Conservation (phyloP, 208 protist species). For the Trypanosomatidae sp. region DNA sequence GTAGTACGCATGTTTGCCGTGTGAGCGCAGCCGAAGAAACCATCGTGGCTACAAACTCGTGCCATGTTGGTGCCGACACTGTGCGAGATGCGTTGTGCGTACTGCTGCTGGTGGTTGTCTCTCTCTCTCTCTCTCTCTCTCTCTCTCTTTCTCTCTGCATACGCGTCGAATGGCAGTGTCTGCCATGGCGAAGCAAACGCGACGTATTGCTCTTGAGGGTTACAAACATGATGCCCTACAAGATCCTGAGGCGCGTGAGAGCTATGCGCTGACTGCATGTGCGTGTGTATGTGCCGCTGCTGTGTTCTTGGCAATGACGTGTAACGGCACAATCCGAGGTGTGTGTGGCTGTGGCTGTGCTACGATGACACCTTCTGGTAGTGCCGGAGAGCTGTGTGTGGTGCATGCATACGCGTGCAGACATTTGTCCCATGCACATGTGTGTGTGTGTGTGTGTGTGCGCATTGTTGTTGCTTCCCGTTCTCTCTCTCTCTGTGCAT, state of each 20-base stretch:
- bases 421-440: no score
- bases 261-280: not conserved
- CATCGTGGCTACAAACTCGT: not conserved
- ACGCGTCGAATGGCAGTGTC: not conserved
- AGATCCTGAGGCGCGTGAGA: slow-evolving; percentile 40
- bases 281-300: slow-evolving; percentile 1
- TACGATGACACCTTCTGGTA: slow-evolving; percentile 38
- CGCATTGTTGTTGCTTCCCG: no score
- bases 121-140: not conserved
- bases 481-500: no score
- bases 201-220: slow-evolving; percentile 9
- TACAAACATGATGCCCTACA: slow-evolving; percentile 1
- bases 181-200: slow-evolving; percentile 3
- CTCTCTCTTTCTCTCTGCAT: slow-evolving; percentile 1
- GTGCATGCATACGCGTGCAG: no score
- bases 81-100: not conserved
- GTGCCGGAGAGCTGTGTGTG: slow-evolving; percentile 41
- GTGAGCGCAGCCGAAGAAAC: slow-evolving; percentile 1
- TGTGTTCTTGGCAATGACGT: not conserved
- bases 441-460: no score
- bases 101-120: not conserved
- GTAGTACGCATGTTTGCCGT: no score
- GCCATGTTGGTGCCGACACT: not conserved
- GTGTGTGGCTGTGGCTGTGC: slow-evolving; percentile 13
- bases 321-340: slow-evolving; percentile 47